Evolutionary conservation across 176 grass and related monocot genomes (phyloP).

Genomic region (Oryza longistaminata): DNA sequence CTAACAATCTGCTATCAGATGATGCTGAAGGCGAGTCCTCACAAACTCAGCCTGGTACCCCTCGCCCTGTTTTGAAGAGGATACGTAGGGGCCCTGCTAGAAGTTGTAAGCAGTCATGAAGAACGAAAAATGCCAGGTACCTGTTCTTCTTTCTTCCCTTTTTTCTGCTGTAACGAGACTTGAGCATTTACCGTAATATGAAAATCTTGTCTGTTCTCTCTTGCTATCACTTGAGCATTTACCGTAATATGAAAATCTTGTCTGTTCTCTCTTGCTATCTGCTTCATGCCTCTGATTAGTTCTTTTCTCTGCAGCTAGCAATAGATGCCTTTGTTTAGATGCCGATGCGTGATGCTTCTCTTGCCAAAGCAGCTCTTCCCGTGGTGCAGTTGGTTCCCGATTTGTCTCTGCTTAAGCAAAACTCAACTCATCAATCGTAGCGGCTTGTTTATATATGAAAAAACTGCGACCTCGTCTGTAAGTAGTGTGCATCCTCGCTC

Average conservation of each 20-base stretch:
- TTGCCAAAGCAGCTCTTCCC: not conserved
- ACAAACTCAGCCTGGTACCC: slow-evolving; percentile 24
- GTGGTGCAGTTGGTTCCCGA: not conserved
- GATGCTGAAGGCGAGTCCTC: slow-evolving; percentile 22
- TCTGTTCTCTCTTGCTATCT: not conserved
- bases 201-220: not conserved
- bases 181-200: not conserved
- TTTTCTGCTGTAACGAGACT: not conserved
- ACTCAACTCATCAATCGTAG: not conserved
- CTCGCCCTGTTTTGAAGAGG: slow-evolving; percentile 36
- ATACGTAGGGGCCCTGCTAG: slow-evolving; percentile 40
- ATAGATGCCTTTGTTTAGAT: not conserved
- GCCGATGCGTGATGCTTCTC: not conserved
- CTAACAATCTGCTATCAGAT: slow-evolving; percentile 32
- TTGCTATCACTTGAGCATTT: not conserved
- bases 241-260: not conserved
- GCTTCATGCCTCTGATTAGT: not conserved
- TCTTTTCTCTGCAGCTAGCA: not conserved
- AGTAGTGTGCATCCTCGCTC: not conserved
- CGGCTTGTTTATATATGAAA: too few species aligned
- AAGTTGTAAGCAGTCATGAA: slow-evolving; percentile 20
- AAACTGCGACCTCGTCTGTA: not conserved
- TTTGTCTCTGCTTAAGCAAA: not conserved
- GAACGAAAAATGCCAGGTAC: slow-evolving; percentile 18
- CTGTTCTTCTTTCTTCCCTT: not conserved